Evolutionary conservation across 345 rosid genomes (phyloP).

Genomic region (Nasturtium officinale): DNA sequence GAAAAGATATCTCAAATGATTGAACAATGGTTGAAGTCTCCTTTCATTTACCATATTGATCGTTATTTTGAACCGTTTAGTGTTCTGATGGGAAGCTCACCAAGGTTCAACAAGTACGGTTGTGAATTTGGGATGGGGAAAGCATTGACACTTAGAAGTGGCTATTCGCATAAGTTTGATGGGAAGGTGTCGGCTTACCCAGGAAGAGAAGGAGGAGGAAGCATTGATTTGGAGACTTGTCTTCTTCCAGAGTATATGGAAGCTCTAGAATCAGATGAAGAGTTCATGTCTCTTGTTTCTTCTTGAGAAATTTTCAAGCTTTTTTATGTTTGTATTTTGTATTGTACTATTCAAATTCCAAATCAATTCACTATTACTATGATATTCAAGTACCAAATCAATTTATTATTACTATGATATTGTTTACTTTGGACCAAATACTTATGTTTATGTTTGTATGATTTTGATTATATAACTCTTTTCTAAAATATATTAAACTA

Average conservation of each 20-base stretch:
- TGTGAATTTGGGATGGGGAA: conserved; percentile 80
- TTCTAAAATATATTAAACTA: too few relatives aligned
- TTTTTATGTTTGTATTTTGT: neutral
- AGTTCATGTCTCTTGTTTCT: conserved; percentile 52
- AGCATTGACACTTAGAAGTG: conserved; percentile 69
- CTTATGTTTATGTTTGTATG: too few relatives aligned
- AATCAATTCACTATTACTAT: too few relatives aligned
- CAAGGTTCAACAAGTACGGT: conserved; percentile 77
- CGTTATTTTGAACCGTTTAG: conserved; percentile 55
- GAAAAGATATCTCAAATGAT: conserved; percentile 43
- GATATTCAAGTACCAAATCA: too few relatives aligned
- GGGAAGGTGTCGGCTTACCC: conserved; percentile 70
- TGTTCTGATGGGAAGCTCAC: conserved; percentile 82
- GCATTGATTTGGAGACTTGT: conserved; percentile 72
- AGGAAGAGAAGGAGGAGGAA: conserved; percentile 66
- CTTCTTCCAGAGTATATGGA: conserved; percentile 60
- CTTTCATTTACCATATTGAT: conserved; percentile 47
- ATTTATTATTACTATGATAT: too few relatives aligned
- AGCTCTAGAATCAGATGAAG: conserved; percentile 60
- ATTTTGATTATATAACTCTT: too few relatives aligned
- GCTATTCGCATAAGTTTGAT: conserved; percentile 71
- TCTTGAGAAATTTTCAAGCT: neutral
- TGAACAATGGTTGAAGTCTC: conserved; percentile 56
- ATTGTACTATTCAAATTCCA: too few relatives aligned
- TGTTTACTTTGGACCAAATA: too few relatives aligned